Percentiles rank a stretch among this genome's conserved stretches.
These are phyloP conservation scores for Eleusine coracana DNA, from an alignment of 176 grass and related monocot species.

Conservation along the genomic window DNA sequence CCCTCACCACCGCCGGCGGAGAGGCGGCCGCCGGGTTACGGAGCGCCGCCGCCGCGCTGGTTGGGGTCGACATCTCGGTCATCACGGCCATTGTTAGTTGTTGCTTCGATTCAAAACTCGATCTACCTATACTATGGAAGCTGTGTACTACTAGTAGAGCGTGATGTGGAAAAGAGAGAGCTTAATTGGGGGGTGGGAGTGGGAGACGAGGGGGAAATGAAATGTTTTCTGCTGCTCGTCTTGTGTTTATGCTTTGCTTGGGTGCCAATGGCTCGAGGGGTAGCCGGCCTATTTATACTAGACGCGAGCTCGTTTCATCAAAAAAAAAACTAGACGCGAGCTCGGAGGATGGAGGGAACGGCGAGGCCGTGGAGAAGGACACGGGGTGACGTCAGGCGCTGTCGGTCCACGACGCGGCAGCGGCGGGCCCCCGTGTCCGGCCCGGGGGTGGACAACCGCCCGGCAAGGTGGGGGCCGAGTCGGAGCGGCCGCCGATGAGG, in stretches of 20 bases:
- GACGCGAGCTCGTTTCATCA: neutral
- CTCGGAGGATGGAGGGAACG: neutral
- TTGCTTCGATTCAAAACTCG: neutral
- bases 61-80: slow-evolving; percentile 43
- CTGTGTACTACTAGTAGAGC: neutral
- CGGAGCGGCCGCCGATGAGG: slow-evolving; percentile 25
- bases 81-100: slow-evolving; percentile 74
- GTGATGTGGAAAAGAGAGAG: neutral
- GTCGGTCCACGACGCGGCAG: slow-evolving; percentile 44
- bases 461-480: slow-evolving; percentile 54
- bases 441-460: slow-evolving; percentile 47
- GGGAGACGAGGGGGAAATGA: no score
- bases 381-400: slow-evolving; percentile 49
- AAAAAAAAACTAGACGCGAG: no score
- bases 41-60: slow-evolving; percentile 30
- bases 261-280: slow-evolving; percentile 26
- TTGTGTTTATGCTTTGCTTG: neutral
- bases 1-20: slow-evolving; percentile 33
- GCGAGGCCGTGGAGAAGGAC: slow-evolving; percentile 31
- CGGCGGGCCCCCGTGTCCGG: slow-evolving; percentile 57
- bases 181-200: neutral
- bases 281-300: slow-evolving; percentile 57
- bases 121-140: neutral
- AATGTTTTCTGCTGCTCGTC: slow-evolving; percentile 44
- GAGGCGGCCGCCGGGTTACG: slow-evolving; percentile 22